Evolutionary conservation across 169 alveolate genomes (phyloP).

Genomic region (Plasmodium relictum): DNA sequence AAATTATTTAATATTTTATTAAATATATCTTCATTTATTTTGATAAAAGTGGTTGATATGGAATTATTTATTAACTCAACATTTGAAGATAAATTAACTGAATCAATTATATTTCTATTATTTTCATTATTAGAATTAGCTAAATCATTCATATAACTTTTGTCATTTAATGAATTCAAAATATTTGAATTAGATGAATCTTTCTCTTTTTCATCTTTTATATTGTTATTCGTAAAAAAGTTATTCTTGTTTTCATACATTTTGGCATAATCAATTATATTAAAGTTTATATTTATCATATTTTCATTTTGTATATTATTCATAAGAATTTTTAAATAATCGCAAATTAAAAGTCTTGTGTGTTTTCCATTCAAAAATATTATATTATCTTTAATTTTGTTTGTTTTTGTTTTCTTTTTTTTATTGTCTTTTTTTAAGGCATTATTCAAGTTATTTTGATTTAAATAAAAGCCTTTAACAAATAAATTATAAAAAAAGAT

Average conservation of each 20-base stretch:
- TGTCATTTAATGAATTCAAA: background rate
- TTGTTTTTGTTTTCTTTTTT: background rate
- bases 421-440: background rate
- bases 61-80: background rate
- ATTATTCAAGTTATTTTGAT: background rate
- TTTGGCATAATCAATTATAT: slow-evolving; percentile 23
- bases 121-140: background rate
- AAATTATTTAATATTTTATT: slow-evolving; percentile 38
- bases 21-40: slow-evolving; percentile 29
- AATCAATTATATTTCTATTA: background rate
- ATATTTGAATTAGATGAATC: background rate
- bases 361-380: slow-evolving; percentile 37
- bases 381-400: background rate
- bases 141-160: background rate
- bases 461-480: slow-evolving; percentile 19
- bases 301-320: slow-evolving; percentile 47
- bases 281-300: slow-evolving; percentile 2
- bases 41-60: background rate
- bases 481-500: slow-evolving; percentile 29
- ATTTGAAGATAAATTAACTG: background rate
- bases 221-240: background rate
- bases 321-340: slow-evolving; percentile 22
- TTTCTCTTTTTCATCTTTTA: background rate
- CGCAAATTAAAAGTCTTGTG: slow-evolving; percentile 23
- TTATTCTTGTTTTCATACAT: slow-evolving; percentile 5